Conservation (phyloP, 257 asterid species). For the Nemophila menziesii region DNA sequence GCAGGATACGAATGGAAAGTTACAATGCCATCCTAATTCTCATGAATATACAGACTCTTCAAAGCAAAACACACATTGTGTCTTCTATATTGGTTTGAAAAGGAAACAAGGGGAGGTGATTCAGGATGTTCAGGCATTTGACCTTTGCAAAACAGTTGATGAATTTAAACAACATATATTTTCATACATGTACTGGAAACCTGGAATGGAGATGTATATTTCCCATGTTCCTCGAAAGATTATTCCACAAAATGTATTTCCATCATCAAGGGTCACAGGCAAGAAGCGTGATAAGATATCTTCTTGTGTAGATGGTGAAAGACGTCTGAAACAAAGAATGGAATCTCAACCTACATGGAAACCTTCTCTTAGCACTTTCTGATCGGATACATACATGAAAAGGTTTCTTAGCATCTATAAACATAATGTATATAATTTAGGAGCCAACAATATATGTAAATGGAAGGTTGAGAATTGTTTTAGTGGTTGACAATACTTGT, state of each 20-base stretch:
- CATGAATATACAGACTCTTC: slow-evolving; percentile 57
- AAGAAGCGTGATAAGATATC: slow-evolving; percentile 36
- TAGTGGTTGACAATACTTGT: no score
- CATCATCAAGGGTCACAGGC: slow-evolving; percentile 32
- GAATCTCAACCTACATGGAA: no score
- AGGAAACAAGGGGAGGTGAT: slow-evolving; percentile 59
- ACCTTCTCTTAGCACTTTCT: no score
- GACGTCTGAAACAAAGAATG: slow-evolving; percentile 42
- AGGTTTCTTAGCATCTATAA: no score
- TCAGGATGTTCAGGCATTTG: slow-evolving; percentile 60
- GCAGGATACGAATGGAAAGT: slow-evolving; percentile 69
- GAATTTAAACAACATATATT: slow-evolving; percentile 53
- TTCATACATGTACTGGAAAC: slow-evolving; percentile 50
- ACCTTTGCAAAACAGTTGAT: slow-evolving; percentile 58
- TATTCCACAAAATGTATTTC: slow-evolving; percentile 68
- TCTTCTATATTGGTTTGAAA: slow-evolving; percentile 60
- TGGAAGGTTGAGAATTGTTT: no score
- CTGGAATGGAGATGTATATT: slow-evolving; percentile 59
- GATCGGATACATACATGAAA: no score
- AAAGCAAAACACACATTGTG: slow-evolving; percentile 59
- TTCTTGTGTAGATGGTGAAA: slow-evolving; percentile 27
- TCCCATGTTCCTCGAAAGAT: slow-evolving; percentile 62
- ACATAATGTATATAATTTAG: no score
- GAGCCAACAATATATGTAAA: no score
- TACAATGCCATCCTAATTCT: slow-evolving; percentile 93